These are phyloP conservation scores for Dalbergia cochinchinensis DNA, from an alignment of 306 rosid species.

Conservation along the genomic window DNA sequence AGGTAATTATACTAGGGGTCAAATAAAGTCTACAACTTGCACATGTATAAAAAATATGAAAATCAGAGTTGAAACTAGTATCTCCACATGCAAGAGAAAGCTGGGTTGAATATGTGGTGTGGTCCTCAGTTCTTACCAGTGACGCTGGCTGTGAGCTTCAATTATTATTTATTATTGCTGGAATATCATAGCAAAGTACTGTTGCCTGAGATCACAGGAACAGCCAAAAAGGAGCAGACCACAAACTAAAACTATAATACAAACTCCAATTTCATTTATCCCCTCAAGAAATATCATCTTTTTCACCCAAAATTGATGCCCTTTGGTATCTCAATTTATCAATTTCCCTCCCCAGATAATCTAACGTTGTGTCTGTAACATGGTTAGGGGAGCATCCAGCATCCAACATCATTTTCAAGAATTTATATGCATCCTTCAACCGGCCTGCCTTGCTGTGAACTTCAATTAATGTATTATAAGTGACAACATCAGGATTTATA, in stretches of 20 bases:
- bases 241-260: slow-evolving; percentile 22
- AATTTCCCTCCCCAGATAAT: slow-evolving; percentile 87
- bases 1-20: no score
- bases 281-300: slow-evolving; percentile 58
- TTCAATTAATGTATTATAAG: slow-evolving; percentile 88
- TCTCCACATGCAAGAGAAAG: not conserved
- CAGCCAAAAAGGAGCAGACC: not conserved
- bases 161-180: not conserved
- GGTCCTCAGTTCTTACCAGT: not conserved
- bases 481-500: slow-evolving; percentile 88
- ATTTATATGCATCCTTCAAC: slow-evolving; percentile 82
- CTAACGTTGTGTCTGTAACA: slow-evolving; percentile 88
- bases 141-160: not conserved
- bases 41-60: no score
- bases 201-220: not conserved
- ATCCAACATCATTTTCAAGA: slow-evolving; percentile 88
- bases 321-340: slow-evolving; percentile 75
- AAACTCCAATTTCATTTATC: slow-evolving; percentile 4
- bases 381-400: slow-evolving; percentile 90
- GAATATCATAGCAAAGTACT: slow-evolving; percentile 4
- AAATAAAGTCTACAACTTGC: no score
- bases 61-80: no score
- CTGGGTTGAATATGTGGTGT: not conserved
- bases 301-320: slow-evolving; percentile 70
- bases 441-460: slow-evolving; percentile 90